A percentile compares a stretch with the other conserved stretches of the same genome.
These are phyloP conservation scores for Harringtonia aguacate DNA, from an alignment of 2,329 filamentous ascomycete species.

Conservation along the genomic window DNA sequence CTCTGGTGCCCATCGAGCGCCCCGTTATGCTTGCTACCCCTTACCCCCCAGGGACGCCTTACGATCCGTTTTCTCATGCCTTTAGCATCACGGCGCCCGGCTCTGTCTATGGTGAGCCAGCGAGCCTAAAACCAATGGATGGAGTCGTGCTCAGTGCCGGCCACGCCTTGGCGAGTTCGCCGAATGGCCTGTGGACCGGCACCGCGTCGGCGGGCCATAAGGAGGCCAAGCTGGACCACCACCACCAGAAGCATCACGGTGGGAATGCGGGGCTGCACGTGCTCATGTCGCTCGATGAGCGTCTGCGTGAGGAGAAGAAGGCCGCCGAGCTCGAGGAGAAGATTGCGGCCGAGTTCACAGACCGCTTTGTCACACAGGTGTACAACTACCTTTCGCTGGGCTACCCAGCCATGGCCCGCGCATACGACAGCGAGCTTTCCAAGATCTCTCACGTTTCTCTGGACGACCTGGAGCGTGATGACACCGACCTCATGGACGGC, in stretches of 20 bases:
- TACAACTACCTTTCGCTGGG: conserved; percentile 95
- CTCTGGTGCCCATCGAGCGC: conserved; percentile 31
- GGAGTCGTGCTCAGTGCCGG: too few species aligned
- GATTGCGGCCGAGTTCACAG: conserved; percentile 60
- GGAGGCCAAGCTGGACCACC: neutral
- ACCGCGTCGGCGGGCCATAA: conserved; percentile 14
- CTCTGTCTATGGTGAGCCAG: conserved; percentile 30
- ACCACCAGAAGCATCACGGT: conserved; percentile 14
- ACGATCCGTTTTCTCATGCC: conserved; percentile 31
- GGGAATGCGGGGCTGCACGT: conserved; percentile 27
- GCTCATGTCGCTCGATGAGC: conserved; percentile 41
- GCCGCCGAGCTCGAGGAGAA: conserved; percentile 40
- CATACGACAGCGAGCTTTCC: conserved; percentile 75
- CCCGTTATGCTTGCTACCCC: conserved; percentile 42
- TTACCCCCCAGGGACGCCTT: conserved; percentile 26
- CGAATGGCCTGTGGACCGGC: neutral
- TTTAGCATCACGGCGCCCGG: conserved; percentile 19
- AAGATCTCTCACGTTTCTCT: conserved; percentile 66
- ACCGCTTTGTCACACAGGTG: conserved; percentile 84
- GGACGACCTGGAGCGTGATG: conserved; percentile 60
- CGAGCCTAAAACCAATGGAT: neutral
- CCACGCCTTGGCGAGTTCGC: too few species aligned
- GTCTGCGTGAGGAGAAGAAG: conserved; percentile 37
- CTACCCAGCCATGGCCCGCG: conserved; percentile 74
- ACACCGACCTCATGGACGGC: conserved; percentile 41